Conservation (phyloP, 1,284 basidiomycete species). For the Polyporus tsugae region DNA sequence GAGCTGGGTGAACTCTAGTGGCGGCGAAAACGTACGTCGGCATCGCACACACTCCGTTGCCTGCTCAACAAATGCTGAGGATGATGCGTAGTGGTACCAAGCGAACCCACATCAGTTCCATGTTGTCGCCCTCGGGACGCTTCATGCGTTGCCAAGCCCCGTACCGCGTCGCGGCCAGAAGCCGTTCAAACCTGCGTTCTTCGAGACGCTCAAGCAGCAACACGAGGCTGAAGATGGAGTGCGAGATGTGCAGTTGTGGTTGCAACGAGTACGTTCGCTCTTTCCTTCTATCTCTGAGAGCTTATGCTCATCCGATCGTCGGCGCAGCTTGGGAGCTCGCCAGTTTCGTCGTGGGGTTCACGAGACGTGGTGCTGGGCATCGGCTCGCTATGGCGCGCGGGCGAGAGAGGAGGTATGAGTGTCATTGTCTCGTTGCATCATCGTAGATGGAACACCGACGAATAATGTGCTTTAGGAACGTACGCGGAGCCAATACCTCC, state of each 20-base stretch:
- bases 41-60: not conserved
- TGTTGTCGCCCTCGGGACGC: constrained; percentile 76
- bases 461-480: not conserved
- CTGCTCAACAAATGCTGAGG: not conserved
- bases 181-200: constrained; percentile 80
- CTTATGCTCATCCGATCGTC: not conserved
- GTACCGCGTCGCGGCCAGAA: constrained; percentile 83
- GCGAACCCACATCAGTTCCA: constrained; percentile 89
- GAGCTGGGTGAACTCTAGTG: constrained; percentile 82
- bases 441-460: not conserved
- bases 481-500: constrained; percentile 44
- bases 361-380: constrained; percentile 63
- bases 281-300: not conserved
- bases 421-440: not conserved
- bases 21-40: constrained; percentile 64
- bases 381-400: constrained; percentile 65
- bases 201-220: constrained; percentile 62
- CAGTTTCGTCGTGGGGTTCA: constrained; percentile 59
- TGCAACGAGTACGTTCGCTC: constrained; percentile 43
- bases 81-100: constrained; percentile 70
- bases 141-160: constrained; percentile 88
- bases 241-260: constrained; percentile 64
- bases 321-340: constrained; percentile 35
- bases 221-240: constrained; percentile 67
- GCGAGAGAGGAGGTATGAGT: constrained; percentile 34